Evolutionary conservation across 768 basidiomycete genomes (phyloP).

Genomic region (Lentinula edodes): DNA sequence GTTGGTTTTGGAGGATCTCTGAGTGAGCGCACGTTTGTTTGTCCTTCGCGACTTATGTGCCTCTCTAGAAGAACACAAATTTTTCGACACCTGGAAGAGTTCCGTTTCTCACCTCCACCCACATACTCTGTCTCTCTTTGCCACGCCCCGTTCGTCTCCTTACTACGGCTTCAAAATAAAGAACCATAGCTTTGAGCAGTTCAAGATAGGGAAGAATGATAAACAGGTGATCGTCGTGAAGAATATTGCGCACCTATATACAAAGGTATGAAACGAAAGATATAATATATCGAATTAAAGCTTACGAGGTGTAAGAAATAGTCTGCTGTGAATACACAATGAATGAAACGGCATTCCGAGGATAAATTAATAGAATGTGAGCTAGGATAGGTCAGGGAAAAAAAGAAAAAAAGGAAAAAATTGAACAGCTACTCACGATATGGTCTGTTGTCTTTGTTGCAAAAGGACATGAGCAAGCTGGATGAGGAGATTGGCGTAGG

Average conservation of each 20-base stretch:
- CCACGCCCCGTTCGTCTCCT: not conserved
- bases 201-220: not conserved
- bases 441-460: not conserved
- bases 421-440: not conserved
- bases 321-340: not conserved
- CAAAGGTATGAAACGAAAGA: not conserved
- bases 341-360: not conserved
- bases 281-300: not conserved
- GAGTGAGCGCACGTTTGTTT: too few species aligned
- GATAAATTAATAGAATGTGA: not conserved
- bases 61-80: not conserved
- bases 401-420: not conserved
- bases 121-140: too few species aligned
- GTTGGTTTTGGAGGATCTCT: too few species aligned
- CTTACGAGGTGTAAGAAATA: not conserved
- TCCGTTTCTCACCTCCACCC: too few species aligned
- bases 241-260: not conserved
- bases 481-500: not conserved
- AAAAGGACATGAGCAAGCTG: not conserved
- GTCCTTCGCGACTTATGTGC: too few species aligned
- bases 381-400: not conserved
- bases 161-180: not conserved
- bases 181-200: not conserved
- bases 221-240: not conserved
- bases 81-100: not conserved